Conservation (phyloP, 2,329 filamentous ascomycete species). For the Claviceps arundinis region DNA sequence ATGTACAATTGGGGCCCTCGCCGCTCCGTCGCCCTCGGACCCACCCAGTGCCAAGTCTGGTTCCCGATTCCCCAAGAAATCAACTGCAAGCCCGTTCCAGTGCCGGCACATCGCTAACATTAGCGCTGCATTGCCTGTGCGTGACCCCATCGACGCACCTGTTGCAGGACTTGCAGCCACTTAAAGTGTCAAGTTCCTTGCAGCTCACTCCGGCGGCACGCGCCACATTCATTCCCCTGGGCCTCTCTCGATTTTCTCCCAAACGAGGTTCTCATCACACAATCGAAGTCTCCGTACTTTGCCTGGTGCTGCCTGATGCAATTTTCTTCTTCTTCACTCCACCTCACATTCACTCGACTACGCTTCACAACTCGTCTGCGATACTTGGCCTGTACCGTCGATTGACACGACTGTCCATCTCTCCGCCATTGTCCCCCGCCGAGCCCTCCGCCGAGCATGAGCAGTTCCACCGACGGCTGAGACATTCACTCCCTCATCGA, state of each 20-base stretch:
- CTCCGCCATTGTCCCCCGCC: not conserved
- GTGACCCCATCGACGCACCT: not conserved
- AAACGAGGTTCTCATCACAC: not conserved
- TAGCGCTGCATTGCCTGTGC: not conserved
- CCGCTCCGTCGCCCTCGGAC: not conserved
- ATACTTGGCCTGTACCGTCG: not conserved
- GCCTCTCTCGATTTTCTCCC: not conserved
- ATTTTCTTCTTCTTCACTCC: not conserved
- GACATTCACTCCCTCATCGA: constrained; percentile 3
- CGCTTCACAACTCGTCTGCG: not conserved
- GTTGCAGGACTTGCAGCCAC: not conserved
- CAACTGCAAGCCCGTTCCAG: not conserved
- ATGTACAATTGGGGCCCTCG: no score
- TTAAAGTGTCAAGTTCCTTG: not conserved
- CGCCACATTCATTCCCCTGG: not conserved
- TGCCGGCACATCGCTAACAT: not conserved
- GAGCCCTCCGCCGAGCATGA: constrained; percentile 3
- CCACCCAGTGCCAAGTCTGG: not conserved
- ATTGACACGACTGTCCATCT: not conserved
- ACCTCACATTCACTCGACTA: not conserved
- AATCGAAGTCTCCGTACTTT: not conserved
- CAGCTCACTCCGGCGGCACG: not conserved
- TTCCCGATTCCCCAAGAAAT: not conserved
- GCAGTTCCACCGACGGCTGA: constrained; percentile 3
- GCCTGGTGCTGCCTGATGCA: not conserved